Base-by-base conservation (phyloP, 192 early-diverging fungal species). In the Rhizophagus prolifer region DNA sequence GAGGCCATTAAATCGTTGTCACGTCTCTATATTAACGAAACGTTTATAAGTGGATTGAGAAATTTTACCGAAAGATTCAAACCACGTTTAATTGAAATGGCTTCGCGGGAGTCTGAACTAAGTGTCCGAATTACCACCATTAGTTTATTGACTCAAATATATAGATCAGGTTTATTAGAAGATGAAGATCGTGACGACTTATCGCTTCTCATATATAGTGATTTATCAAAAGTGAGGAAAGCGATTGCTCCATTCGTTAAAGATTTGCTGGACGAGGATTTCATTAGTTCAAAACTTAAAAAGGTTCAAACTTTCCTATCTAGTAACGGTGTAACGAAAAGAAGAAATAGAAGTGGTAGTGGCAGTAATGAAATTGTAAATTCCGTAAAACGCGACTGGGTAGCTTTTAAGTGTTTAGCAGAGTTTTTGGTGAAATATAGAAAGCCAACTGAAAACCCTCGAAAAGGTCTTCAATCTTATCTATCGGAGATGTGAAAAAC, bases 41-140 rank as follows among this genome's bases (percentile, higher is more conserved):
- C 86, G 19, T 80, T 91, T 31, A 79, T 83, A 13, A 83, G 84
- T 10, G 86, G 84, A 26, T 87, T 92, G 31, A 83, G 85, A 26
- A 76, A 82, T 23, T 94, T 94, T 74, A 89, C 88, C 6, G 86
- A 91, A 10, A 84, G 96, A 2, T 91, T 90, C 76, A 90, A 89
- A 10, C 81, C 83, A 9, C 86, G 95, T 38, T 81, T 96, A 19
- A 81, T 96, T 9, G 91, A 94, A 74, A 95, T 95, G 86, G 90
- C 92, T 16, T 31, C 90, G 21, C 79, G 85, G 0, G 95, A 96
- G 46, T 85, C 84, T 0, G 91, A 95, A 54, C 76, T 86, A 0
- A 76, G 81, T 21, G 85, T 82, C 2, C 86, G 85, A 26, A 50
- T 87, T 10, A 74, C 76, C 25, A 90, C 91, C 1, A 85, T 93